Base-by-base conservation (phyloP, 441 rosid genomes). In the Erodium moschatum region DNA sequence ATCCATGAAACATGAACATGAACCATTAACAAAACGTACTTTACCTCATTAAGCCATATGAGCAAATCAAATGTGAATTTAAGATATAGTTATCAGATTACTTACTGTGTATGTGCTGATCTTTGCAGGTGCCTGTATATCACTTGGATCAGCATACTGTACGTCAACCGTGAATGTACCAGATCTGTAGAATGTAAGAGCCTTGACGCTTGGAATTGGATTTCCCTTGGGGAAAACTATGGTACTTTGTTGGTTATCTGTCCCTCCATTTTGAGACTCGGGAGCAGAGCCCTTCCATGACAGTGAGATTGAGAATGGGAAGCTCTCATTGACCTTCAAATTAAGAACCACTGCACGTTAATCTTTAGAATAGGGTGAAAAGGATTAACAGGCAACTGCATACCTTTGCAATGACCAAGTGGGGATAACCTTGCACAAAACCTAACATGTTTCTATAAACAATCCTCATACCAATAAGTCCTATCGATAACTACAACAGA, bases 181-280 rank as follows among this genome's bases (percentile, higher is more conserved):
- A n/a, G 93, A 76, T 72, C 91, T 86, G 73, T 82, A 87, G 75
- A 93, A 91, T 0, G 96, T 89, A 76, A 91, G 74, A 69, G 90
- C 91, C 80, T 93, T 93, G 65, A 84, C 70, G 72, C 97, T 93
- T 13, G 98, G 96, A 54, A 93, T 80, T 0, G 93, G 80, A 73
- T 93, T 93, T 72, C 97, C 97, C 75, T 83, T 89, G 58, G 93
- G 95, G 6, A 93, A 91, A 5, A 93, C 95, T 74, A 85, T 61
- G 66, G 92, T 89, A 67, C 84, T 80, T 73, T 88, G 98, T 44
- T 85, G 92, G 65, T 85, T 87, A 48, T 91, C 98, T 5, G 80
- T 71, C 62, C 79, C 80, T 72, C 80, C 92, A 81, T 84, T 82
- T 76, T 84, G 87, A 67, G 84, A 69, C 66, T 93, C 98, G 0